Base-by-base conservation (phyloP, 2,329 filamentous ascomycete species). In the Colletotrichum cordylinicola region DNA sequence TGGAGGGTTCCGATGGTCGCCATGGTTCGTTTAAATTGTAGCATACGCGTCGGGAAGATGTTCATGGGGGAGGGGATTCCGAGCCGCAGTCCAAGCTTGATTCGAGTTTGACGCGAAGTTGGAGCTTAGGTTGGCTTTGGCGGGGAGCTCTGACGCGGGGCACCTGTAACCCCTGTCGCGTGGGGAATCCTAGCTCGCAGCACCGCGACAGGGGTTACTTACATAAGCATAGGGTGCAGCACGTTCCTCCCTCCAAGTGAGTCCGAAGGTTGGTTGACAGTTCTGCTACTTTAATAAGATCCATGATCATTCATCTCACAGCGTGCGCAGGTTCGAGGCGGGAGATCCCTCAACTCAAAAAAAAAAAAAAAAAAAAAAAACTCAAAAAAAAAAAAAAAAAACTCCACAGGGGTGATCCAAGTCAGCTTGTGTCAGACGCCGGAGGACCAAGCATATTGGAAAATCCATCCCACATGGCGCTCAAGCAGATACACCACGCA, bases 1-100 rank as follows among this genome's bases (percentile, higher is more conserved):
- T 90, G 87, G 39, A 98, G 89, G 61, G 85, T 89, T 52, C 90
- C 88, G 70, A 96, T 88, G 8, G 90, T 91, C 66, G 91, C 85
- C 82, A 89, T 89, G 13, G 77, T 81, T 68, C 77, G 79, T 33
- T 33, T 37, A 29, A 39, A 64, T 9, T 21, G 62, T 9, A 52
- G 37, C 7, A 68, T 35, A 8, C 64, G 64, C 18, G 39, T 55
- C 31, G 35, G 55, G 35, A 67, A 48, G 12, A 35, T 18, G 56
- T 33, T 68, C 64, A 64, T 68, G n/a, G 37, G 67, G 29, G 18
- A 27, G 60, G 67, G 37, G 7, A 61, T 52, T 67, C 27, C 3
- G n/a, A 39, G 15, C 60, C 66, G 72, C 55, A 21, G 72, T 74
- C 61, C 52, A 61, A 62, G 37, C 35, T 33, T 6, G n/a, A 21